Base-by-base conservation (phyloP, 169 alveolate genomes). In the Hepatocystis sp. region DNA sequence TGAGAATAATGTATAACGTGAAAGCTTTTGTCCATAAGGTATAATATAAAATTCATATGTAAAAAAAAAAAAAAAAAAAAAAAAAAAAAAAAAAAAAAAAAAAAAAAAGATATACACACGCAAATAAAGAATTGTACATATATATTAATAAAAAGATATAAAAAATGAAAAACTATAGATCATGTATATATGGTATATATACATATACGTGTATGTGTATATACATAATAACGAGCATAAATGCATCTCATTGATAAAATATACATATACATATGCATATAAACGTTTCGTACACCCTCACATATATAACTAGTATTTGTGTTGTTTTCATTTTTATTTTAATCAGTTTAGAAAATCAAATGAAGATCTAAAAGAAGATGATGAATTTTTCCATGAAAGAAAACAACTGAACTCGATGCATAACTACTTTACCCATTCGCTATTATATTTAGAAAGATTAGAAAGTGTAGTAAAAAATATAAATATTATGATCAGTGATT, bases 11-110 rank as follows among this genome's bases (percentile, higher is more conserved):
- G 61, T 53, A 63, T 49, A 81, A 81, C 71, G 49, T 81, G 89
- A 81, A 61, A 13, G 89, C 89, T 21, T 81, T 81, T 27, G 89
- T 81, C 25, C 44, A 81, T 47, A 81, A 81, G 89, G 89, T 81
- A 81, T 10, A 10, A 36, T 36, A n/a, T n/a, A n/a, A n/a, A n/a
- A n/a, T n/a, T n/a, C n/a, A n/a, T n/a, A n/a, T n/a, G n/a, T n/a
- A n/a, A n/a, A n/a, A n/a, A 21, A 53, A 39, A 28, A 8, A 47
- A 49, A 28, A 30, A 3, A 5, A 2, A 64, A 0, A 13, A 25
- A 8, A 17, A 2, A 63, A 81, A 34, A 61, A 47, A 7, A 0
- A 21, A 28, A 17, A 53, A 53, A 19, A 25, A 21, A 15, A 53
- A 32, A 17, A 53, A 4, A 21, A 40, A 23, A 53, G 11, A 2